These are phyloP conservation scores for Laetiporus sulphureus DNA, from an alignment of 1,284 basidiomycete genomes.

Conservation along the genomic window DNA sequence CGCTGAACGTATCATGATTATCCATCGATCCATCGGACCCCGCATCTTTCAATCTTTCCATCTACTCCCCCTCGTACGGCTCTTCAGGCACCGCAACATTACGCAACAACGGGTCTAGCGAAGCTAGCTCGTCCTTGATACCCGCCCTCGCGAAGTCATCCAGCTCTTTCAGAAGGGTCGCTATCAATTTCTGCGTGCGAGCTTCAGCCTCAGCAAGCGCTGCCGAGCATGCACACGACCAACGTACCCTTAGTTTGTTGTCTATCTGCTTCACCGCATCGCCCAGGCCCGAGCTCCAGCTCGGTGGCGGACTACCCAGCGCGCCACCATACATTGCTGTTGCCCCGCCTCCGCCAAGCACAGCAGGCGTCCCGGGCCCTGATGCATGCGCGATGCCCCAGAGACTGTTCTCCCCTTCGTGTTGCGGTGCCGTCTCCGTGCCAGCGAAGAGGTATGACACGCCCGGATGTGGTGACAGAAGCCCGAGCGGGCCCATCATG, in stretches of 20 bases:
- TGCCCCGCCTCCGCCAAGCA: constrained; percentile 7
- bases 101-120: constrained; percentile 68
- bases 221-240: not conserved
- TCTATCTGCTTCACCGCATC: constrained; percentile 79
- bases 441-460: constrained; percentile 71
- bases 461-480: constrained; percentile 68
- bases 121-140: constrained; percentile 76
- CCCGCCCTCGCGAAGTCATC: constrained; percentile 72
- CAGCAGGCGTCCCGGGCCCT: constrained; percentile 12
- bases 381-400: constrained; percentile 65
- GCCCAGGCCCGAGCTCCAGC: constrained; percentile 54
- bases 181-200: constrained; percentile 65
- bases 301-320: constrained; percentile 44
- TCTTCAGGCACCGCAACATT: constrained; percentile 34
- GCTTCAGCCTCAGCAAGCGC: constrained; percentile 5
- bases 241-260: constrained; percentile 69
- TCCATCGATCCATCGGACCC: not conserved
- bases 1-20: too few species aligned
- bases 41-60: constrained; percentile 8
- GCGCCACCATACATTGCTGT: constrained; percentile 29
- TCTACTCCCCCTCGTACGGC: constrained; percentile 17
- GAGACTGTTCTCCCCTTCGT: constrained; percentile 45
- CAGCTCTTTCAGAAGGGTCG: constrained; percentile 70
- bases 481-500: constrained; percentile 71
- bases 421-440: constrained; percentile 24